These are phyloP conservation scores for Stromatinia cepivora DNA, from an alignment of 2,329 filamentous ascomycete species.

Conservation along the genomic window DNA sequence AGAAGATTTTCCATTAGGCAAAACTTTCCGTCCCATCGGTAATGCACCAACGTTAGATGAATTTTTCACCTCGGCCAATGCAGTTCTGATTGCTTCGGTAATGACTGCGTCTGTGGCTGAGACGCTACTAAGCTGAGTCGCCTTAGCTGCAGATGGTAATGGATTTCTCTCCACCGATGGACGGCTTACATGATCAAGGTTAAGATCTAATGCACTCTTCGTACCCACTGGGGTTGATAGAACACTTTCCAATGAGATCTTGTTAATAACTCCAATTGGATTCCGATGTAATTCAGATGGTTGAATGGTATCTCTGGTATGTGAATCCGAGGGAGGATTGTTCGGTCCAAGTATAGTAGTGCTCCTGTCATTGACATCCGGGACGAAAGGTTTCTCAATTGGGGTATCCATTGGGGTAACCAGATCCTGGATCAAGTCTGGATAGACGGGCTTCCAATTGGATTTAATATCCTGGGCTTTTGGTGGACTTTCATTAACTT, in stretches of 20 bases:
- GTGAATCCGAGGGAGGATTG: conserved; percentile 24
- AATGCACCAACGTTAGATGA: conserved; percentile 21
- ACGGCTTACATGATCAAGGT: conserved; percentile 24
- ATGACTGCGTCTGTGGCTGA: conserved; percentile 35
- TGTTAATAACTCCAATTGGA: conserved; percentile 25
- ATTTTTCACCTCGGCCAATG: conserved; percentile 29
- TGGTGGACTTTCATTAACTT: background rate
- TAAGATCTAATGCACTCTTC: conserved; percentile 24
- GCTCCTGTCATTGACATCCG: conserved; percentile 14
- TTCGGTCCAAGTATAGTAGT: conserved; percentile 22
- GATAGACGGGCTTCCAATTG: conserved; percentile 29
- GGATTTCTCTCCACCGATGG: conserved; percentile 12
- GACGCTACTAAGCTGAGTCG: conserved; percentile 29
- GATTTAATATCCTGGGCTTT: conserved; percentile 16
- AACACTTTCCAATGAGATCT: conserved; percentile 28
- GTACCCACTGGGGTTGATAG: conserved; percentile 31
- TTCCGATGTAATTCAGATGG: conserved; percentile 32
- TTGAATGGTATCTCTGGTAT: conserved; percentile 32
- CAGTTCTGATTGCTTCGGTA: conserved; percentile 33
- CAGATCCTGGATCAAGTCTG: conserved; percentile 31
- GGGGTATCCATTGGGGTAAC: conserved; percentile 25
- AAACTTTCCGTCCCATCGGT: conserved; percentile 26
- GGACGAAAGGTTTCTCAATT: conserved; percentile 19
- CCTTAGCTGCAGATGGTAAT: conserved; percentile 30
- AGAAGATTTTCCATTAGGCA: conserved; percentile 31